Conservation (phyloP, 495 filamentous ascomycete genomes). For the Cladorrhinum samala region DNA sequence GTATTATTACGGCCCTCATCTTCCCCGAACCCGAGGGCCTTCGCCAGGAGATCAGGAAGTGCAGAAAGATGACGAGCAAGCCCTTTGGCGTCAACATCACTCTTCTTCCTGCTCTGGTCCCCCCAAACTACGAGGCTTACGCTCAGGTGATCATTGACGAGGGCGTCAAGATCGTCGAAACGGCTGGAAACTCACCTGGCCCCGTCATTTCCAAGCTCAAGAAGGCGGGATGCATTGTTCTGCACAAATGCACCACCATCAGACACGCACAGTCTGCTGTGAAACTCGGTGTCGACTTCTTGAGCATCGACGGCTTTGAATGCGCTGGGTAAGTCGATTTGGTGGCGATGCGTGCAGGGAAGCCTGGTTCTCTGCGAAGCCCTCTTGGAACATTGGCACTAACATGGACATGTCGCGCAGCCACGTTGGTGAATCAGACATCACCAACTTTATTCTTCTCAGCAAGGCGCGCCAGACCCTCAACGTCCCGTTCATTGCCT, state of each 20-base stretch:
- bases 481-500: conserved; percentile 87
- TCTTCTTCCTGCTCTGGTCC: conserved; percentile 80
- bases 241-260: conserved; percentile 98
- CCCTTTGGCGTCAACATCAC: conserved; percentile 97
- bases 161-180: conserved; percentile 92
- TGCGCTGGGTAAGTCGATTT: conserved; percentile 70
- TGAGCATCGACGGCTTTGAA: conserved; percentile 95
- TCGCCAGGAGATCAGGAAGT: conserved; percentile 85
- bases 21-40: conserved; percentile 91
- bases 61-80: conserved; percentile 73
- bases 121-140: conserved; percentile 89
- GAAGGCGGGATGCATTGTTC: conserved; percentile 64
- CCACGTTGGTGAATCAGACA: conserved; percentile 85
- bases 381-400: too few relatives aligned
- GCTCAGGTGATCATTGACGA: conserved; percentile 90
- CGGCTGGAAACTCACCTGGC: conserved; percentile 89
- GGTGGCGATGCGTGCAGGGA: background rate
- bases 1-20: conserved; percentile 90
- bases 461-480: conserved; percentile 79
- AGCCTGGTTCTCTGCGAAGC: background rate
- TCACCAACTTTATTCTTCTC: conserved; percentile 95
- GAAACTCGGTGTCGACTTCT: conserved; percentile 93
- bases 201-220: conserved; percentile 88
- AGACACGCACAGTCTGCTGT: conserved; percentile 86
- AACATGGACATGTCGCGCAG: too few relatives aligned